phyloP scores from a whole-genome alignment of 83 land plant genomes.

The Thuja plicata region DNA sequence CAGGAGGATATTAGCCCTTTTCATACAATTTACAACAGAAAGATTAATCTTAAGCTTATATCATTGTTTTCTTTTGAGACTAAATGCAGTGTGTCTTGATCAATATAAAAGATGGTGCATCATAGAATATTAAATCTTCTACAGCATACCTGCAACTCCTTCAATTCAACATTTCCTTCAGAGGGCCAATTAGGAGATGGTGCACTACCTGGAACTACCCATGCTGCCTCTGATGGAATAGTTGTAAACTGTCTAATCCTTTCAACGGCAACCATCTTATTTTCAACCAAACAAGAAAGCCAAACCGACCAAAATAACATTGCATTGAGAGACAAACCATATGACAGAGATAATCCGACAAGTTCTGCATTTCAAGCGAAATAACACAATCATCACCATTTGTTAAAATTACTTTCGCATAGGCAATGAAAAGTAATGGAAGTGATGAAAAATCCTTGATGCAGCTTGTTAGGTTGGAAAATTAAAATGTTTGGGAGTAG shows the following conservation, averaged over 20 bases:
- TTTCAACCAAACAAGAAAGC: constrained; percentile 81
- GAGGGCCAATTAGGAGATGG: constrained; percentile 85
- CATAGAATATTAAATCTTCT: background rate
- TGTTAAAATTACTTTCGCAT: background rate
- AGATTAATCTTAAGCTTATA: background rate
- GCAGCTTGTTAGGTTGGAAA: background rate
- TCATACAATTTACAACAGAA: background rate
- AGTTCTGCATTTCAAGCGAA: constrained; percentile 40
- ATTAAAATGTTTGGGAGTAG: background rate
- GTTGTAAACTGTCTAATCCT: constrained; percentile 77
- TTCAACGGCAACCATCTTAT: constrained; percentile 94
- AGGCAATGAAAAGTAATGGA: background rate
- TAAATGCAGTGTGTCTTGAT: background rate
- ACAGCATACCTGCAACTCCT: constrained; percentile 62
- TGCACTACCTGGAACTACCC: constrained; percentile 45
- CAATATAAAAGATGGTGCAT: constrained; percentile 11
- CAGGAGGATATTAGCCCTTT: constrained; percentile 1
- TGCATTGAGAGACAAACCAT: constrained; percentile 82
- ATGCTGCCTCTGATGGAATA: constrained; percentile 80
- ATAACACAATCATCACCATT: background rate
- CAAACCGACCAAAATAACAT: constrained; percentile 57
- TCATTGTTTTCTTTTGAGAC: background rate
- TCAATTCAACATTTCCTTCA: constrained; percentile 68
- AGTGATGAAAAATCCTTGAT: background rate
- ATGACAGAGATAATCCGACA: constrained; percentile 89